phyloP scores from a whole-genome alignment of 2,329 filamentous ascomycete species.

The Boeremia lycopersici region DNA sequence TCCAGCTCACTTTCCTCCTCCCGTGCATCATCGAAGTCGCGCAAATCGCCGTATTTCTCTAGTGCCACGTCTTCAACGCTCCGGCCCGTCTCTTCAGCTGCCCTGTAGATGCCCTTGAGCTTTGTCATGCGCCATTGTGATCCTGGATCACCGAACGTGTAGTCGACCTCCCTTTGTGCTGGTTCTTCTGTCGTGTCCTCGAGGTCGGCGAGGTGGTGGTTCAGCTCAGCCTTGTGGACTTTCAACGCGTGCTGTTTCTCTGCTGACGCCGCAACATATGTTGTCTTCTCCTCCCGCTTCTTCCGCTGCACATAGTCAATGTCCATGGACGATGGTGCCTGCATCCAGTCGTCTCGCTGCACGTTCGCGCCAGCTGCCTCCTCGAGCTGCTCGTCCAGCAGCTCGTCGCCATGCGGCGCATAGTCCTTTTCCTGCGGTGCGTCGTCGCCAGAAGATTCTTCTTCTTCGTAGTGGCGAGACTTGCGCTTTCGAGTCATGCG shows the following conservation, averaged over 20 bases:
- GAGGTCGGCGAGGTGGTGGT: conserved; percentile 69
- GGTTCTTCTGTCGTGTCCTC: conserved; percentile 55
- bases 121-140: conserved; percentile 98
- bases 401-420: conserved; percentile 50
- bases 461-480: conserved; percentile 42
- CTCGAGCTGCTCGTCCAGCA: conserved; percentile 51
- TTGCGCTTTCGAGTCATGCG: conserved; percentile 41
- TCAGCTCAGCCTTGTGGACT: conserved; percentile 82
- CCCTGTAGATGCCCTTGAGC: conserved; percentile 81
- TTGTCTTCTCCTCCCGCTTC: conserved; percentile 54
- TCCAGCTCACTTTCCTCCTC: conserved; percentile 94
- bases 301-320: conserved; percentile 79
- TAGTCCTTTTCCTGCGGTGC: conserved; percentile 53
- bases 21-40: conserved; percentile 87
- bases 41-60: conserved; percentile 79
- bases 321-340: conserved; percentile 78
- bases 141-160: conserved; percentile 86
- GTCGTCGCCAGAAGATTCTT: conserved; percentile 37
- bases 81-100: conserved; percentile 75
- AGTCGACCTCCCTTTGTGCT: conserved; percentile 69
- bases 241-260: conserved; percentile 69
- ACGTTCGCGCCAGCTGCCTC: conserved; percentile 49
- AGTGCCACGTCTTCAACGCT: conserved; percentile 80
- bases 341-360: conserved; percentile 92
- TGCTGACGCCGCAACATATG: conserved; percentile 52